These are phyloP conservation scores for Candida smagusa DNA, from an alignment of 1,139 yeast species.

Conservation along the genomic window DNA sequence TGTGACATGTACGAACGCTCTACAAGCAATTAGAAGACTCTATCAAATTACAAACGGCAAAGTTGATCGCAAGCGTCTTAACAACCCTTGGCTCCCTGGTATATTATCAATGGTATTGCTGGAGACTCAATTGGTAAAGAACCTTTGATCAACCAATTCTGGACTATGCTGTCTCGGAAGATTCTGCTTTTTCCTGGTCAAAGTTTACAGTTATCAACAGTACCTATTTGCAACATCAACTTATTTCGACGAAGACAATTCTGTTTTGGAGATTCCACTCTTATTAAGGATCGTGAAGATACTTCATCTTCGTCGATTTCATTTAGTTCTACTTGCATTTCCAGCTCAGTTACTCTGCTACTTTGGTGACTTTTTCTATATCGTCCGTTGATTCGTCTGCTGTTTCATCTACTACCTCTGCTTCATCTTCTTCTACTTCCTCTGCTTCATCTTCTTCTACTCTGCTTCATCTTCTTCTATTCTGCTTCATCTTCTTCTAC, in stretches of 20 bases:
- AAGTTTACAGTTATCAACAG: conserved; percentile 4
- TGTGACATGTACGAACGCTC: too few species aligned
- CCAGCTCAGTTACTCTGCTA: conserved; percentile 1
- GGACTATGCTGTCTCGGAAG: conserved; percentile 4
- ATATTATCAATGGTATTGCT: conserved; percentile 6
- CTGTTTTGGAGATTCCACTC: conserved; percentile 4
- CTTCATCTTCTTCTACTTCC: conserved; percentile 1
- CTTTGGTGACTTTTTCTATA: conserved; percentile 1
- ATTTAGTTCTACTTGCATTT: background rate
- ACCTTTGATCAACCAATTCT: conserved; percentile 1
- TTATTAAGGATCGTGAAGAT: conserved; percentile 4
- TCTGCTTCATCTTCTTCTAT: background rate
- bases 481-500: conserved; percentile 3
- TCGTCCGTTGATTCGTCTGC: conserved; percentile 2
- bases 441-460: conserved; percentile 2
- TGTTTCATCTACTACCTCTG: conserved; percentile 3
- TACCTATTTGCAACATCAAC: conserved; percentile 4
- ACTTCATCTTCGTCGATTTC: background rate
- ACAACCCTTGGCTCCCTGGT: conserved; percentile 6
- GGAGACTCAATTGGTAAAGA: conserved; percentile 5
- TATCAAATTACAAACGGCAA: conserved; percentile 2
- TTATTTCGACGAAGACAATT: conserved; percentile 3
- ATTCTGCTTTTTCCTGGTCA: conserved; percentile 4
- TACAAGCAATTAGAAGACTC: conserved; percentile 4
- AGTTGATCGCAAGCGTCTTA: conserved; percentile 4